Evolutionary conservation across 2,329 filamentous ascomycete species (phyloP).

Genomic region (Colletotrichum salicis): DNA sequence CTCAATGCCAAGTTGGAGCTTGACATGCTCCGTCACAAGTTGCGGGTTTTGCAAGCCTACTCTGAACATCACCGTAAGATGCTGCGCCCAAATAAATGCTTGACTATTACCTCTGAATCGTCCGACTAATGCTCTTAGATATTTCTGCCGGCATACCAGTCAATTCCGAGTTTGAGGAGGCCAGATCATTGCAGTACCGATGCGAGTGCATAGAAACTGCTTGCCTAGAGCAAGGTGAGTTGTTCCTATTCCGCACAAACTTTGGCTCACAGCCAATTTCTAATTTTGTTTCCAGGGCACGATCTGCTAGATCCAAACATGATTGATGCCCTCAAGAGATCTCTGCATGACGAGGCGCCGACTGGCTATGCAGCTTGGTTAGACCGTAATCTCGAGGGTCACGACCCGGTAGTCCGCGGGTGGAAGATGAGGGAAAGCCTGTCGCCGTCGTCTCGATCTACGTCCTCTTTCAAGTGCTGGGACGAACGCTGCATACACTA

Average conservation of each 20-base stretch:
- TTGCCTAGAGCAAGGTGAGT: constrained; percentile 60
- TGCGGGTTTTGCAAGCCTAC: constrained; percentile 59
- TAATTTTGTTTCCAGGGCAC: constrained; percentile 48
- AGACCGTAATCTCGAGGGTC: constrained; percentile 60
- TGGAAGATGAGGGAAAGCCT: constrained; percentile 51
- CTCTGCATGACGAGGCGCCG: constrained; percentile 53
- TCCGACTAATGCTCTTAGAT: constrained; percentile 42
- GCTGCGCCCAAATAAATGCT: constrained; percentile 17
- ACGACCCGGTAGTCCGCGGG: constrained; percentile 59
- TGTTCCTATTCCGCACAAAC: neutral
- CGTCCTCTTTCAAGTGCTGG: constrained; percentile 64
- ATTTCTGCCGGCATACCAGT: constrained; percentile 53
- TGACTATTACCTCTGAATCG: constrained; percentile 29
- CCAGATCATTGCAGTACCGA: constrained; percentile 65
- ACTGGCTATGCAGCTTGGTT: constrained; percentile 63
- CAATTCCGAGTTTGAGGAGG: constrained; percentile 67
- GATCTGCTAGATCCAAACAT: constrained; percentile 54
- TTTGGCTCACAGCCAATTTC: neutral
- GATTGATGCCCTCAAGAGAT: constrained; percentile 50
- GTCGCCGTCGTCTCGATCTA: constrained; percentile 47
- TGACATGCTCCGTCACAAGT: constrained; percentile 66
- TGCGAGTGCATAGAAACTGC: constrained; percentile 68
- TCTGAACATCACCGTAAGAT: constrained; percentile 61
- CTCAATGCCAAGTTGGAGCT: constrained; percentile 61
- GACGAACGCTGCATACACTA: constrained; percentile 67